phyloP scores from a whole-genome alignment of 176 grass and related monocot species.

The Zoysia japonica region DNA sequence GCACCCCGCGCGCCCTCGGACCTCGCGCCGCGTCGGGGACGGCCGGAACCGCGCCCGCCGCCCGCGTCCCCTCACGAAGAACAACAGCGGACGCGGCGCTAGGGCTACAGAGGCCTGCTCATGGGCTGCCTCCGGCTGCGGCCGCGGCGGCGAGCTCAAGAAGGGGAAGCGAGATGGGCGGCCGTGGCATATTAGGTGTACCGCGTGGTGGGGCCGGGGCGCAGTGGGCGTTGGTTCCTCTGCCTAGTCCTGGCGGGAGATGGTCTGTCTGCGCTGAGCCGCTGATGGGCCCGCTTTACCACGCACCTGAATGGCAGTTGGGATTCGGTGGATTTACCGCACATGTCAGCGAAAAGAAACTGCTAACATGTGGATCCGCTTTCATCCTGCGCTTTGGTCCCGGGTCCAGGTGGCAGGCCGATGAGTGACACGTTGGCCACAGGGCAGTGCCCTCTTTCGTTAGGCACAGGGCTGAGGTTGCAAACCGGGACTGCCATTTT shows the following conservation, averaged over 20 bases:
- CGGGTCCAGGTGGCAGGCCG: neutral
- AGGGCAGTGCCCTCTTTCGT: too few species aligned
- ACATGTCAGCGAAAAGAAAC: neutral
- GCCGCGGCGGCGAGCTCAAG: slow-evolving; percentile 15
- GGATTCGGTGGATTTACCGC: neutral
- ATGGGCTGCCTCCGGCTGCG: slow-evolving; percentile 1
- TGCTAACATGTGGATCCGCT: too few species aligned
- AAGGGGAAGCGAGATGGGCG: neutral
- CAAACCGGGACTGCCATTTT: too few species aligned
- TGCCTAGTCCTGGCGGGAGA: neutral
- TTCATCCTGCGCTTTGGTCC: neutral
- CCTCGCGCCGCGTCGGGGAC: slow-evolving; percentile 27
- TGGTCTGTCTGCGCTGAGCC: neutral
- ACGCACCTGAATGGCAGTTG: slow-evolving; percentile 23
- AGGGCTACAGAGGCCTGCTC: neutral
- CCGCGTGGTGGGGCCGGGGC: slow-evolving; percentile 7
- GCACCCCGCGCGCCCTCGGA: slow-evolving; percentile 26
- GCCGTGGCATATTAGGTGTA: slow-evolving; percentile 41
- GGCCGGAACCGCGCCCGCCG: neutral
- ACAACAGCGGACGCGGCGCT: neutral
- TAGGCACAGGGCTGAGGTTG: too few species aligned
- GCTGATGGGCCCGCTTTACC: too few species aligned
- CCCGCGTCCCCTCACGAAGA: neutral
- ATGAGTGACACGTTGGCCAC: neutral
- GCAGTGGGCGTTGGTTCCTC: slow-evolving; percentile 32